Evolutionary conservation across 2,329 filamentous ascomycete genomes (phyloP), one percentile per base, ranked within the genome.

Genomic region (Trichoderma guizhouense): DNA sequence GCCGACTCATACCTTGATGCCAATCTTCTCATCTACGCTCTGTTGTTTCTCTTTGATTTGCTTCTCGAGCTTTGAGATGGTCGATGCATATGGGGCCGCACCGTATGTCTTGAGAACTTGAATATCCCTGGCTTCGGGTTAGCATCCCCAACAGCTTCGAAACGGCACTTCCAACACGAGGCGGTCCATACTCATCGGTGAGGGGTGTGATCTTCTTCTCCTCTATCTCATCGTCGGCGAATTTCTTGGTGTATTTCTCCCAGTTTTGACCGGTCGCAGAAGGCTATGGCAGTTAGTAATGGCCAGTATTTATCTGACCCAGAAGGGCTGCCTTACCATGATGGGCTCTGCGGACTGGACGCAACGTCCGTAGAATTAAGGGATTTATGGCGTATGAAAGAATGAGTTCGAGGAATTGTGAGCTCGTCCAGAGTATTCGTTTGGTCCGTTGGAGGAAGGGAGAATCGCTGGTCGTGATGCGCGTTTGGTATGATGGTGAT

Each of bases 151-250:
- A 30, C 67, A 28, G 67, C 67, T 61, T 28, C 39, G 11, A 55
- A 67, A 36, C n/a, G 7, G 5, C 39, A 53, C 47, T 67, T 21
- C 8, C 8, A 62, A 21, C 21, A 39, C 28, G 28, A 36, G 57
- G 58, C 57, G n/a, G 30, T 4, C 86, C 92, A 76, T 88, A 98
- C 95, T 98, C 96, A 86, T 98, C 96, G 77, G 95, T 92, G 74
- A 99, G 87, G 76, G 96, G 96, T 73, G 94, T 95, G 81, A 99
- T 99, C 90, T 99, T 99, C 92, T 99, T 99, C 89, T 99, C 96
- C 82, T 97, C 94, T 83, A 95, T 87, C 83, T 98, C 96, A 79
- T 99, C 96, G 80, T 99, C 96, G 80, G 92, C 95, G 81, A 93
- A 99, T 81, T 91, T 95, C 89, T 98, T 98, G 86, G 93, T 90